Evolutionary conservation across 805 yeast species (phyloP).

Genomic region (Candida berthetii): DNA sequence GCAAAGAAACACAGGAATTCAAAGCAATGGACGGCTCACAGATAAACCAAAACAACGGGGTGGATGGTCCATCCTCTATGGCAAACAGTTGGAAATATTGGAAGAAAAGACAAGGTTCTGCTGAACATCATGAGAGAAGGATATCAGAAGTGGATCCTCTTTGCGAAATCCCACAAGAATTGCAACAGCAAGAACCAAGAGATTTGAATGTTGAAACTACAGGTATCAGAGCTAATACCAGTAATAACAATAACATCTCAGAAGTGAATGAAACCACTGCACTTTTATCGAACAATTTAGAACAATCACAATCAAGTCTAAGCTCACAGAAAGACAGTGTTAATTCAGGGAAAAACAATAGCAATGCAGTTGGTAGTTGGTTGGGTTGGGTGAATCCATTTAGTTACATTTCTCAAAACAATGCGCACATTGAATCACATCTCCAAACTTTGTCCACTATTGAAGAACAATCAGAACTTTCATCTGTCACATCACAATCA

Average conservation of each 20-base stretch:
- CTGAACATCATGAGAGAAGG: constrained; percentile 9
- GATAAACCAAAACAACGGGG: not conserved
- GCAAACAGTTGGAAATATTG: constrained; percentile 16
- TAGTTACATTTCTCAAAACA: not conserved
- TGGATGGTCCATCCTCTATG: not conserved
- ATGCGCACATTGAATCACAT: not conserved
- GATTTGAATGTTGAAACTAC: not conserved
- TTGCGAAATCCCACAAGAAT: not conserved
- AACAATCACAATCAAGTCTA: not conserved
- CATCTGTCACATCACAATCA: not conserved
- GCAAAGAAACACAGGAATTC: not conserved
- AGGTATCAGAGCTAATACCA: not conserved
- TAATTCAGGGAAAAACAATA: not conserved
- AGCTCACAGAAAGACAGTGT: not conserved
- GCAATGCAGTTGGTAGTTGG: not conserved
- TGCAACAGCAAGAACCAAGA: not conserved
- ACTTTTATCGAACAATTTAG: not conserved
- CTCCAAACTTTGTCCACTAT: not conserved
- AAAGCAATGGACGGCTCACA: not conserved
- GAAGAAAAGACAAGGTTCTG: constrained; percentile 18
- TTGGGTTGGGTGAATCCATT: constrained; percentile 4
- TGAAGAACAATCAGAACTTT: not conserved
- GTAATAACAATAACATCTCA: not conserved
- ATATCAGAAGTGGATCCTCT: constrained; percentile 13
- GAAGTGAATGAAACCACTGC: not conserved